Percentiles rank a stretch among this genome's conserved stretches.
Conservation (phyloP, 139 green algal genomes). For the Pleodorina starrii region DNA sequence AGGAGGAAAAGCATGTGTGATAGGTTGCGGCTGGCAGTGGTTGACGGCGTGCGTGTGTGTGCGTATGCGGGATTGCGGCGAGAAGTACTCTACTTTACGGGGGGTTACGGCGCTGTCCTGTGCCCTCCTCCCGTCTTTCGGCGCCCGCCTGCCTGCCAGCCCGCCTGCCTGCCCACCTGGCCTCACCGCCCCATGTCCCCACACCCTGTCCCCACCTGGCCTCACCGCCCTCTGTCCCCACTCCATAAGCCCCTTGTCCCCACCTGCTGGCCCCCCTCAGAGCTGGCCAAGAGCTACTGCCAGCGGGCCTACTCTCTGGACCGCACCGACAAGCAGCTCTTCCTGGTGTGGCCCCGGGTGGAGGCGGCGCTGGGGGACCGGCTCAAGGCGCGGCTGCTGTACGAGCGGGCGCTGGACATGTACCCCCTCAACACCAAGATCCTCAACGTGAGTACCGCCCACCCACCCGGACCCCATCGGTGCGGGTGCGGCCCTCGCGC, state of each 20-base stretch:
- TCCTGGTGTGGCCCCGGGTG: conserved; percentile 66
- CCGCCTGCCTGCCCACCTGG: too few species aligned
- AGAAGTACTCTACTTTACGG: too few species aligned
- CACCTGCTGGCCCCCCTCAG: background rate
- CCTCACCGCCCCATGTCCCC: too few species aligned
- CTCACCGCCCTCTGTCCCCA: background rate
- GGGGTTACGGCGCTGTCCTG: too few species aligned
- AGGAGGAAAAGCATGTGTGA: too few species aligned
- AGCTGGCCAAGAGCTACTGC: conserved; percentile 63
- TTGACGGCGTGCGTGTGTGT: too few species aligned
- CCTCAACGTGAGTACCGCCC: conserved; percentile 54
- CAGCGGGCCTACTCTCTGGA: conserved; percentile 69
- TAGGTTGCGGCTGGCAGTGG: too few species aligned
- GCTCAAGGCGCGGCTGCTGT: conserved; percentile 66
- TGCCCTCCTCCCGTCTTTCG: too few species aligned
- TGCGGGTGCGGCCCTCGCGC: too few species aligned
- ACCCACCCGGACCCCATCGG: background rate
- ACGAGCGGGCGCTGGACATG: conserved; percentile 60
- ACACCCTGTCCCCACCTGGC: too few species aligned
- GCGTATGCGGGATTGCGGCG: too few species aligned
- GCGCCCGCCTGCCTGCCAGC: too few species aligned
- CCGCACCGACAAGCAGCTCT: conserved; percentile 60
- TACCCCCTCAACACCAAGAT: conserved; percentile 73
- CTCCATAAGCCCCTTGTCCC: background rate
- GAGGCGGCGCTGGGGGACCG: conserved; percentile 63